Percentiles rank a stretch among this genome's conserved stretches.
These are phyloP conservation scores for Colletotrichum tropicale DNA, from an alignment of 2,329 filamentous ascomycete genomes.

Conservation along the genomic window DNA sequence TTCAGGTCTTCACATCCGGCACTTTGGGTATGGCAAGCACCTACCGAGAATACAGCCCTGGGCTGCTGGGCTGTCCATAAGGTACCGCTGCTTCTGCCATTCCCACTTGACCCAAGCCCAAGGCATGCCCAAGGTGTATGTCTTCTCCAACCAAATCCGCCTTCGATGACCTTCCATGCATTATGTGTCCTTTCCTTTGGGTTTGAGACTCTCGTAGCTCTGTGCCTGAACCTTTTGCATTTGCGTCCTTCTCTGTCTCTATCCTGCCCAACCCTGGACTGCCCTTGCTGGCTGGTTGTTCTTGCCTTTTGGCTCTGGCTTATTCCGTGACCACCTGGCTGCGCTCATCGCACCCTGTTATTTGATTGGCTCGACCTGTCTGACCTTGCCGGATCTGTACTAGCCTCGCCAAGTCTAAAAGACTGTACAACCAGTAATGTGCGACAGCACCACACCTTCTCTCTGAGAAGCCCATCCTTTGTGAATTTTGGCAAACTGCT, in stretches of 20 bases:
- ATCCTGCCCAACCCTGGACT: background rate
- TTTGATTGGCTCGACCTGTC: background rate
- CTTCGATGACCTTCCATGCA: conserved; percentile 4
- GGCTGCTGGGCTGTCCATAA: background rate
- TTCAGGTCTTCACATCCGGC: background rate
- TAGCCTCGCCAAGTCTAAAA: conserved; percentile 5
- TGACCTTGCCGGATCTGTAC: background rate
- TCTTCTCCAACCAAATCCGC: background rate
- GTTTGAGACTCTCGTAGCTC: background rate
- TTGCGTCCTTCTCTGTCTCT: background rate
- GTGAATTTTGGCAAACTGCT: conserved; percentile 4
- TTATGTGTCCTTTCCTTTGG: background rate
- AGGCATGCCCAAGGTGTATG: background rate
- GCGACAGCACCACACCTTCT: conserved; percentile 14
- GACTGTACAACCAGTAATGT: conserved; percentile 4
- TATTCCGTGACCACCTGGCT: conserved; percentile 11
- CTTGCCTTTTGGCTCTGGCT: background rate
- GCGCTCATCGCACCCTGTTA: background rate
- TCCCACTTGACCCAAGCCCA: background rate
- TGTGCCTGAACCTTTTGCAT: background rate
- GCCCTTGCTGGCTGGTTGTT: background rate
- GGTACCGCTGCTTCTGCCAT: conserved; percentile 7
- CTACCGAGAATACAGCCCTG: background rate
- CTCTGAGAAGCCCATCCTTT: conserved; percentile 3
- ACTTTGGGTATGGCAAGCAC: background rate